Evolutionary conservation across 345 rosid genomes (phyloP).

Genomic region (Eucalyptus lansdowneana): DNA sequence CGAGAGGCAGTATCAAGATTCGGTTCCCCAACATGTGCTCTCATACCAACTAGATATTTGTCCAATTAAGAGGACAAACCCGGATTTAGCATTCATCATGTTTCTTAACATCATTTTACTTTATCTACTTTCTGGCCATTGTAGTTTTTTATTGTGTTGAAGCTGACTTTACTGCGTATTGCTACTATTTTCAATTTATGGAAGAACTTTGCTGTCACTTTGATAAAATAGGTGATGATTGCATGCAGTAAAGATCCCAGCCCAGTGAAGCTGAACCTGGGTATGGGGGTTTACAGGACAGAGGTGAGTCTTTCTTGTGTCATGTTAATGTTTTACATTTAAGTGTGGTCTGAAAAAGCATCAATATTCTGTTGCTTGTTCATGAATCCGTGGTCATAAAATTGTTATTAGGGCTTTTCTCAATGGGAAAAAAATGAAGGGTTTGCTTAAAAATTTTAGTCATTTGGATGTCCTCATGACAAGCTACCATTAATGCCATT

Average conservation of each 20-base stretch:
- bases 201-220: background rate
- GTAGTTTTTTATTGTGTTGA: background rate
- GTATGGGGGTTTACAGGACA: slow-evolving; percentile 51
- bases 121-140: background rate
- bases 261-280: slow-evolving; percentile 49
- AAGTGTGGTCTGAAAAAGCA: background rate
- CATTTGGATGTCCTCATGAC: background rate
- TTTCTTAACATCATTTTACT: background rate
- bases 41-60: background rate
- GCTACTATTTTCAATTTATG: background rate
- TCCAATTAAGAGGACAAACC: background rate
- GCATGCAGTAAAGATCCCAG: slow-evolving; percentile 48
- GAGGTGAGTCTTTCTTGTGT: slow-evolving; percentile 17
- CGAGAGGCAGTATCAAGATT: background rate
- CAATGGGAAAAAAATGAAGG: background rate
- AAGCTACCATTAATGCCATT: background rate
- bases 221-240: slow-evolving; percentile 16
- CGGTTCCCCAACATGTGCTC: background rate
- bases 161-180: background rate
- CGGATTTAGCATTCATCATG: background rate
- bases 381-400: background rate
- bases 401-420: background rate
- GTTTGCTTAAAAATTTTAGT: background rate
- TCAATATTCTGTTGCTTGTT: background rate
- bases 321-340: background rate